phyloP scores from a whole-genome alignment of 2,329 filamentous ascomycete genomes.

The Phaeosphaeriaceae sp. region DNA sequence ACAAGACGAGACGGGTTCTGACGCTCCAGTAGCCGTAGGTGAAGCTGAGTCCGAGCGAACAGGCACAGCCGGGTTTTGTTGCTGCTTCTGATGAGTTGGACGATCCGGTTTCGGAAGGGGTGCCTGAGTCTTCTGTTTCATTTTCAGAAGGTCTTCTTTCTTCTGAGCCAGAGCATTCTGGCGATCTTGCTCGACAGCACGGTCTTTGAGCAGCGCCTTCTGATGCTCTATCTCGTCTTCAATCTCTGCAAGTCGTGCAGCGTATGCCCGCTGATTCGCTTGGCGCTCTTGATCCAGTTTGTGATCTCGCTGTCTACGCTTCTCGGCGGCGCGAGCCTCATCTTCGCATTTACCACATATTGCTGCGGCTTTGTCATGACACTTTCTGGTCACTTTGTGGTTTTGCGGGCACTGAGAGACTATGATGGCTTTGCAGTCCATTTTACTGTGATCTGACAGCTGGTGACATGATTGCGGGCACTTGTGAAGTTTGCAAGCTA shows the following conservation, averaged over 20 bases:
- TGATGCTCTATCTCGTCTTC: slow-evolving; percentile 63
- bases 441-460: slow-evolving; percentile 64
- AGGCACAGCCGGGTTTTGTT: neutral
- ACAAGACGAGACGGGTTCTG: neutral
- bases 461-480: slow-evolving; percentile 71
- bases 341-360: slow-evolving; percentile 61
- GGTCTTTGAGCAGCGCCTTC: slow-evolving; percentile 53
- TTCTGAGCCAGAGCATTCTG: slow-evolving; percentile 56
- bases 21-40: neutral
- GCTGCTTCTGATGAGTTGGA: neutral
- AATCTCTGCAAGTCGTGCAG: slow-evolving; percentile 54
- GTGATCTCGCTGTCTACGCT: slow-evolving; percentile 55
- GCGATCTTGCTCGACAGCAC: slow-evolving; percentile 55
- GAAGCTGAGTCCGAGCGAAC: slow-evolving; percentile 1
- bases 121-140: slow-evolving; percentile 34
- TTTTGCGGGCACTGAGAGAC: slow-evolving; percentile 58
- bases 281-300: slow-evolving; percentile 60
- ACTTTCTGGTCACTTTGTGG: slow-evolving; percentile 60
- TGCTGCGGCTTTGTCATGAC: slow-evolving; percentile 48
- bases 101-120: neutral
- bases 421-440: slow-evolving; percentile 55
- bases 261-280: slow-evolving; percentile 55
- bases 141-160: slow-evolving; percentile 53
- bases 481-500: slow-evolving; percentile 66
- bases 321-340: slow-evolving; percentile 57